A percentile compares a stretch with the other conserved stretches of the same genome.
Conservation (phyloP, 2,329 filamentous ascomycete genomes). For the Botrytis tulipae region DNA sequence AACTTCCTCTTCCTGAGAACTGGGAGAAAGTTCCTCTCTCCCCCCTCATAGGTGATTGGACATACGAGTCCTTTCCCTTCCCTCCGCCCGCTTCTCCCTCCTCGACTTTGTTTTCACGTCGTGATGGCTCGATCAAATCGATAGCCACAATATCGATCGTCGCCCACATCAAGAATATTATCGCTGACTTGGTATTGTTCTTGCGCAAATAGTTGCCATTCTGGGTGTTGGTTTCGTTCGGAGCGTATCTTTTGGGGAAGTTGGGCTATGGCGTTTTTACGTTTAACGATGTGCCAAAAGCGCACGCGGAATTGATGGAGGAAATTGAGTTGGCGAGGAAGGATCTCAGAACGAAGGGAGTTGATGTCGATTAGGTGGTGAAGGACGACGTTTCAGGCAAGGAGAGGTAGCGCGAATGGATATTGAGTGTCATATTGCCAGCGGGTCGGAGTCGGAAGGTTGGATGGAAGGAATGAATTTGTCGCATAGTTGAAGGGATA, state of each 20-base stretch:
- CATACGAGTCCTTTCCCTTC: slow-evolving; percentile 22
- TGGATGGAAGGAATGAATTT: slow-evolving; percentile 7
- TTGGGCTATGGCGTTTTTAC: slow-evolving; percentile 91
- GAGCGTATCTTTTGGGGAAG: slow-evolving; percentile 86
- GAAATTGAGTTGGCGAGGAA: slow-evolving; percentile 77
- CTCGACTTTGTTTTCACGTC: slow-evolving; percentile 19
- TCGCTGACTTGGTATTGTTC: slow-evolving; percentile 18
- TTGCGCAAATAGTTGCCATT: slow-evolving; percentile 69
- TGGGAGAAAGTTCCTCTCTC: slow-evolving; percentile 11
- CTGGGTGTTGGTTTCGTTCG: slow-evolving; percentile 88
- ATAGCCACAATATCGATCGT: slow-evolving; percentile 17
- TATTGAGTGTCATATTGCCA: neutral
- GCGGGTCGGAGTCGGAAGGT: neutral
- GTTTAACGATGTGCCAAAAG: slow-evolving; percentile 93
- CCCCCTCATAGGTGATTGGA: neutral
- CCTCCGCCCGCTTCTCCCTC: slow-evolving; percentile 5
- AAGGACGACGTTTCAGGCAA: neutral
- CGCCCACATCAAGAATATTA: slow-evolving; percentile 15
- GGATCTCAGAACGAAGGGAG: slow-evolving; percentile 71
- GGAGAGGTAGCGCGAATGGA: neutral
- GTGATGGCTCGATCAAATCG: slow-evolving; percentile 12
- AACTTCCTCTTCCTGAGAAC: neutral
- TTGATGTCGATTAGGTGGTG: slow-evolving; percentile 49
- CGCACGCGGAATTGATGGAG: slow-evolving; percentile 82
- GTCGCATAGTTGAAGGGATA: slow-evolving; percentile 16